phyloP scores from a whole-genome alignment of 768 basidiomycete genomes.

The Lentinula aciculospora region DNA sequence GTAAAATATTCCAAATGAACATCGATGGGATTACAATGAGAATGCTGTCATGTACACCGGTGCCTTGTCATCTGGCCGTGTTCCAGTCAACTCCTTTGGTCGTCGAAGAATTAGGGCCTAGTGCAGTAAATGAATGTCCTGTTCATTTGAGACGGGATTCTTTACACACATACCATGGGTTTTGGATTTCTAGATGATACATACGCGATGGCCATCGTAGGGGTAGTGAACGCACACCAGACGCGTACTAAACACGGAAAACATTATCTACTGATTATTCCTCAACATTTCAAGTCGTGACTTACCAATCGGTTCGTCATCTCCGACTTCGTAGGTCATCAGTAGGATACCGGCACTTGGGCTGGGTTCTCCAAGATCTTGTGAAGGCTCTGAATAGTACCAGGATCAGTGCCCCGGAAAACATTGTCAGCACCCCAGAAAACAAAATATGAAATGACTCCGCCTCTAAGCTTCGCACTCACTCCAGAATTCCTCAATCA shows the following conservation, averaged over 20 bases:
- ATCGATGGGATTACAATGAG: slow-evolving; percentile 21
- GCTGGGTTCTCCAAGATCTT: slow-evolving; percentile 30
- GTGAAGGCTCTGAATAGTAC: slow-evolving; percentile 26
- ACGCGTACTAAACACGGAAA: slow-evolving; percentile 44
- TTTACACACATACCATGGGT: slow-evolving; percentile 49
- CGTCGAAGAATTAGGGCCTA: slow-evolving; percentile 39
- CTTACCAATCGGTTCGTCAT: background rate
- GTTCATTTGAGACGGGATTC: background rate
- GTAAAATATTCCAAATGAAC: background rate
- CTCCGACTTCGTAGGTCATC: slow-evolving; percentile 27
- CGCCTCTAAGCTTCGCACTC: slow-evolving; percentile 5
- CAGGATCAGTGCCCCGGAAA: background rate
- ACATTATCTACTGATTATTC: background rate
- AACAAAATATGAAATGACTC: background rate
- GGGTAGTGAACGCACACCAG: slow-evolving; percentile 83
- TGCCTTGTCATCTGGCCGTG: slow-evolving; percentile 20
- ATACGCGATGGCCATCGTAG: slow-evolving; percentile 77
- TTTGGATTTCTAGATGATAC: slow-evolving; percentile 46
- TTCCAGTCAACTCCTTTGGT: slow-evolving; percentile 16
- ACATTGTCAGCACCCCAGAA: background rate
- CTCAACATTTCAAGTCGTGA: background rate
- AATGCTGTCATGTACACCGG: slow-evolving; percentile 57
- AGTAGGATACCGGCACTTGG: slow-evolving; percentile 62
- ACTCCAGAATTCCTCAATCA: slow-evolving; percentile 51
- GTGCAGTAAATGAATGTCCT: background rate